Conservation (phyloP, 2,329 filamentous ascomycete genomes). For the Aspergillus aculeatinus region DNA sequence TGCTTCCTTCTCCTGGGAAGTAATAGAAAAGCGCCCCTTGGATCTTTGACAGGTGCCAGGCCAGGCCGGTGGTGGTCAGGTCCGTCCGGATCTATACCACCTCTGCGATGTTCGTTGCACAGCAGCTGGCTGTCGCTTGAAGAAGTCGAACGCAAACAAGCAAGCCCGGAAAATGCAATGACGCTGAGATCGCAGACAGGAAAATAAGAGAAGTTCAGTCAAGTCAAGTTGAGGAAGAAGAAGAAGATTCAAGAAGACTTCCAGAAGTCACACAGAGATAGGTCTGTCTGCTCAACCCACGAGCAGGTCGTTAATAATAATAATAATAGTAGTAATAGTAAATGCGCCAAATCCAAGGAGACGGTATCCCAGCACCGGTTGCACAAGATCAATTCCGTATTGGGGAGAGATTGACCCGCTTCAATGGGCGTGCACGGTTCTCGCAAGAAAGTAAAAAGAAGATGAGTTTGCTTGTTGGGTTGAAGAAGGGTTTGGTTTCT, state of each 20-base stretch:
- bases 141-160: not conserved
- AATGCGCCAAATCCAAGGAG: conserved; percentile 3
- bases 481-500: not conserved
- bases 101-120: conserved; percentile 12
- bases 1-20: not conserved
- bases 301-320: conserved; percentile 12
- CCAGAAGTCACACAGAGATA: conserved; percentile 15
- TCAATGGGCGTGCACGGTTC: conserved; percentile 17
- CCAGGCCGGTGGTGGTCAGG: conserved; percentile 1
- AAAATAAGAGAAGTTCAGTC: not conserved
- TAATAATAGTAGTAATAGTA: conserved; percentile 5
- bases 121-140: conserved; percentile 7
- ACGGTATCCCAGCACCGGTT: conserved; percentile 7
- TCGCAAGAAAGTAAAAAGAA: conserved; percentile 2
- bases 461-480: conserved; percentile 7
- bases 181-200: not conserved
- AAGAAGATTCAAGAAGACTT: conserved; percentile 15
- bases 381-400: conserved; percentile 13
- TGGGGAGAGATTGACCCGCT: conserved; percentile 17
- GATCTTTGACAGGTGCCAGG: not conserved
- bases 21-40: not conserved
- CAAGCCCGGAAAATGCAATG: not conserved
- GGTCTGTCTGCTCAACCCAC: conserved; percentile 11
- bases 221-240: conserved; percentile 5
- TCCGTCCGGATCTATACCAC: conserved; percentile 11